These are phyloP conservation scores for Pseudohalonectria lignicola DNA, from an alignment of 2,329 filamentous ascomycete species.

Conservation along the genomic window DNA sequence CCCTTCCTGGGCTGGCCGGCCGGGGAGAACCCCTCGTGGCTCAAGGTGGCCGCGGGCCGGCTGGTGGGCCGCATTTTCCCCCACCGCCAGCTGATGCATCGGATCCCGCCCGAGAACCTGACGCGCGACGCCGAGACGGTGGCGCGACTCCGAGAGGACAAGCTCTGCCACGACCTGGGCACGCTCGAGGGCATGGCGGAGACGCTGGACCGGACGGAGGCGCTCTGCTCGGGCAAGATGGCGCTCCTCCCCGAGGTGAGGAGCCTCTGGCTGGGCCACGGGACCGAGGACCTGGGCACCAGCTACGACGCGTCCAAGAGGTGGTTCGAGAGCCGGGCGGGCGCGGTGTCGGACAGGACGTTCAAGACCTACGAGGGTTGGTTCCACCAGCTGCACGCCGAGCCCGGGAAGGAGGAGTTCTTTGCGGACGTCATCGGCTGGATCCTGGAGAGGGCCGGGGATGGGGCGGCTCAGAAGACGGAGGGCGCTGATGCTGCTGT, in stretches of 20 bases:
- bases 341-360: conserved; percentile 50
- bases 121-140: conserved; percentile 56
- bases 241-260: conserved; percentile 37
- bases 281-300: conserved; percentile 61
- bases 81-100: conserved; percentile 52
- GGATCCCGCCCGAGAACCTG: conserved; percentile 52
- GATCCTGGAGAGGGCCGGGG: conserved; percentile 40
- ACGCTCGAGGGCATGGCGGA: conserved; percentile 68
- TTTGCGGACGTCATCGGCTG: conserved; percentile 52
- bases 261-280: conserved; percentile 64
- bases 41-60: conserved; percentile 56
- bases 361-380: conserved; percentile 67
- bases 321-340: conserved; percentile 46
- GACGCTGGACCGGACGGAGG: conserved; percentile 62
- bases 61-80: conserved; percentile 60
- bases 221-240: conserved; percentile 45
- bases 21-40: conserved; percentile 46
- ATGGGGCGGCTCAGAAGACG: too few relatives aligned
- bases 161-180: conserved; percentile 69
- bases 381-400: conserved; percentile 64
- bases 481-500: too few relatives aligned
- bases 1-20: conserved; percentile 69
- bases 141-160: conserved; percentile 51
- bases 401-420: conserved; percentile 38
- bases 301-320: conserved; percentile 52